A percentile compares a stretch with the other conserved stretches of the same genome.
These are phyloP conservation scores for Cochlearia excelsa DNA, from an alignment of 345 rosid genomes.

Conservation along the genomic window DNA sequence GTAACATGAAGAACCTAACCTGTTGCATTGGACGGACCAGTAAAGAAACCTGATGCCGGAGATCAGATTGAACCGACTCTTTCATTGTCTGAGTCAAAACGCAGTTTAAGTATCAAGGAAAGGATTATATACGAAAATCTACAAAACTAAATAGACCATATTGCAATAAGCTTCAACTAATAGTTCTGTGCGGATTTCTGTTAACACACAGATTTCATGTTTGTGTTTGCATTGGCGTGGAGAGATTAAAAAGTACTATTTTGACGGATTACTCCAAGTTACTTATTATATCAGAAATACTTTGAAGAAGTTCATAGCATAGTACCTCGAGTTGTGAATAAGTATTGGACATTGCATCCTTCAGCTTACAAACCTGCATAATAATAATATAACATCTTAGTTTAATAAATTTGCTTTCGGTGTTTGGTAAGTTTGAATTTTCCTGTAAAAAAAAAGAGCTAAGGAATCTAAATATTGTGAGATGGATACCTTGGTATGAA, in stretches of 20 bases:
- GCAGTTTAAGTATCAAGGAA: background rate
- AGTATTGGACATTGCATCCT: constrained; percentile 82
- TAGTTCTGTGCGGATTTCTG: background rate
- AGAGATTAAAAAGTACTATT: constrained; percentile 18
- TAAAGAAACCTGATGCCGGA: constrained; percentile 80
- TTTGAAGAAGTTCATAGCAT: constrained; percentile 7
- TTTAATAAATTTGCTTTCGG: background rate
- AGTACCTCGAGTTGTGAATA: constrained; percentile 80
- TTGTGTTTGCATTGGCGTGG: background rate
- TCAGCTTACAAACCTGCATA: constrained; percentile 72
- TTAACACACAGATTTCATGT: background rate
- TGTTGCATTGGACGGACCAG: constrained; percentile 93
- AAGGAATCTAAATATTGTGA: background rate
- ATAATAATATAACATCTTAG: constrained; percentile 4
- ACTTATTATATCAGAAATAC: constrained; percentile 8
- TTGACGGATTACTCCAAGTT: constrained; percentile 13
- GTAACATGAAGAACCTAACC: constrained; percentile 42
- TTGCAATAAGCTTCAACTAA: background rate
- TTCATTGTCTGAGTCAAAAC: constrained; percentile 57
- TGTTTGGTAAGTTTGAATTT: no score
- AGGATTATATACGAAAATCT: no score
- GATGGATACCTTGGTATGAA: constrained; percentile 59
- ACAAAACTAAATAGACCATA: background rate
- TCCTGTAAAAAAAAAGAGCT: no score
- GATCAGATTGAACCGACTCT: constrained; percentile 73